Conservation (phyloP, 2,329 filamentous ascomycete species). For the Lecanoromycetidae sp. region DNA sequence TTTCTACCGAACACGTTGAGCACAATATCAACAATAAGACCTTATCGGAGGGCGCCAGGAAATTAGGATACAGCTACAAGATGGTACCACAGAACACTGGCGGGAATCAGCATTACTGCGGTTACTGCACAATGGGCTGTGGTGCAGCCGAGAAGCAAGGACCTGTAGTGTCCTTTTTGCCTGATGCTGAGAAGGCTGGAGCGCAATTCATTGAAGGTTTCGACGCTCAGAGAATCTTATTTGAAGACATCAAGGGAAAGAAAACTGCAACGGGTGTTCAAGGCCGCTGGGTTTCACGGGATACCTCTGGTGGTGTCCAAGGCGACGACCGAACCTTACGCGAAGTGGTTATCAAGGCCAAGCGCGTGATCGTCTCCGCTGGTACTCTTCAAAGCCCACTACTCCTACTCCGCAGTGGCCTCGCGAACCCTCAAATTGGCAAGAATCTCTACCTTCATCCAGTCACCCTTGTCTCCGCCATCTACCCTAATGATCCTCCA, state of each 20-base stretch:
- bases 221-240: conserved; percentile 56
- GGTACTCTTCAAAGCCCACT: conserved; percentile 69
- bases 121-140: conserved; percentile 50
- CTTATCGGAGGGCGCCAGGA: conserved; percentile 62
- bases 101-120: conserved; percentile 61
- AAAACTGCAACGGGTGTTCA: conserved; percentile 56
- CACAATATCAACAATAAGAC: conserved; percentile 63
- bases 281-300: conserved; percentile 64
- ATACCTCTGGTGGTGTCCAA: conserved; percentile 47
- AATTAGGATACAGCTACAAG: conserved; percentile 59
- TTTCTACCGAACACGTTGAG: conserved; percentile 49
- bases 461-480: conserved; percentile 30
- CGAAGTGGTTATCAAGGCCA: conserved; percentile 61
- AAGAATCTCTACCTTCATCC: conserved; percentile 74
- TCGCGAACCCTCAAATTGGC: conserved; percentile 73
- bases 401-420: conserved; percentile 62
- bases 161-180: conserved; percentile 62
- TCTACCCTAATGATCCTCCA: conserved; percentile 16
- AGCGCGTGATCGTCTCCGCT: conserved; percentile 65
- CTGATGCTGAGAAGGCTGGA: conserved; percentile 64
- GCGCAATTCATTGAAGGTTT: conserved; percentile 79
- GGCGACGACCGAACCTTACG: conserved; percentile 41
- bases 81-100: conserved; percentile 70
- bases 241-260: conserved; percentile 43
- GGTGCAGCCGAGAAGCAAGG: conserved; percentile 63